Base-by-base conservation (phyloP, 2,329 filamentous ascomycete species). In the Diaporthe ilicicola region DNA sequence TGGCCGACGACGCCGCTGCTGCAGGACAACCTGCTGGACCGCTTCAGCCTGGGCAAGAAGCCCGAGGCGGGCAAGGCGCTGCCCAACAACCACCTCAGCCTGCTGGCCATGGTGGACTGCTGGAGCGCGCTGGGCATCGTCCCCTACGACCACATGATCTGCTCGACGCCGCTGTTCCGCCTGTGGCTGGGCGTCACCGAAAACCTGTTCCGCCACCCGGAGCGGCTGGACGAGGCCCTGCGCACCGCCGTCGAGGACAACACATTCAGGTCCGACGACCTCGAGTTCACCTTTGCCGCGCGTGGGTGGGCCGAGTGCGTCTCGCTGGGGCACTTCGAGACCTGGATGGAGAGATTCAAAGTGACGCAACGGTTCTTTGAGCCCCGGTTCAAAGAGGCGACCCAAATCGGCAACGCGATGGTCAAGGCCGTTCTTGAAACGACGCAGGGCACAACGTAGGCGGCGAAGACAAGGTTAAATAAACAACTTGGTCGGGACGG, bases 61-160 rank as follows among this genome's bases (percentile, higher is more conserved):
- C 78, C 77, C 74, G 77, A 77, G 55, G 72, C 66, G 32, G 77
- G 82, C 74, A 70, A 65, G 54, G 76, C 78, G 71, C 89, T 94
- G 24, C 94, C 92, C 67, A 99, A 99, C 83, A 99, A 96, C 79
- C 97, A 99, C 81, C 88, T 99, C 37, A 95, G 92, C 79, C 86
- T 99, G 70, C 87, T 99, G 54, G 96, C 95, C 56, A 99, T 99
- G 90, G 97, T 98, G 53, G 96, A 99, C 84, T 98, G 95, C 83
- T 99, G 96, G 96, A 96, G 93, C 79, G 93, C 94, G 75, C 88
- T 98, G 55, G 93, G 91, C 42, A 99, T 98, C 77, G 93, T 97
- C 59, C 96, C 96, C 0, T 99, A 99, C 81, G 95, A 99, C 82
- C 97, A 99, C 85, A 99, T 99, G 95, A 97, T 99, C 76, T 99